Percentiles rank a stretch among this genome's conserved stretches.
phyloP scores from a whole-genome alignment of 331 rosid genomes.

The Acacia pycnantha region DNA sequence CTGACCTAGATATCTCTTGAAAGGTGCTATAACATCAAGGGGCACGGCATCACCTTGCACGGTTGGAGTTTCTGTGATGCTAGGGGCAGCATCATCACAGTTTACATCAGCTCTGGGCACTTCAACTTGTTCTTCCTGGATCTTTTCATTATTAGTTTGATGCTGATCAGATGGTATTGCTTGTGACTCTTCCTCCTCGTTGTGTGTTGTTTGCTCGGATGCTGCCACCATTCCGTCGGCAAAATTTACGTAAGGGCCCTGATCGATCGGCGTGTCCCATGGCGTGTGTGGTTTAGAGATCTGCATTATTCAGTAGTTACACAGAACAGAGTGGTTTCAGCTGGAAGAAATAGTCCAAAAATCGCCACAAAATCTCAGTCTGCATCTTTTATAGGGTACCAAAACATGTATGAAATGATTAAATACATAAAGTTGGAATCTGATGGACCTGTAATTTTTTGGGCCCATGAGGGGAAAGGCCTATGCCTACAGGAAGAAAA shows the following conservation, averaged over 20 bases:
- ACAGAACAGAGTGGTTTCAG: slow-evolving; percentile 31
- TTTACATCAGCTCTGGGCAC: slow-evolving; percentile 25
- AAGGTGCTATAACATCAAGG: slow-evolving; percentile 34
- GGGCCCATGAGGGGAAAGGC: neutral
- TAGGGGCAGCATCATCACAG: slow-evolving; percentile 11
- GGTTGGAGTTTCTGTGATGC: slow-evolving; percentile 20
- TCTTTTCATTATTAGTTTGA: slow-evolving; percentile 17
- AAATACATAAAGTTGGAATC: neutral
- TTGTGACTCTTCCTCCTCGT: slow-evolving; percentile 36
- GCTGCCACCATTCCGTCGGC: slow-evolving; percentile 88
- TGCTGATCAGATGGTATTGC: slow-evolving; percentile 25
- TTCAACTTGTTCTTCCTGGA: slow-evolving; percentile 22
- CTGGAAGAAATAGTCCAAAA: slow-evolving; percentile 14
- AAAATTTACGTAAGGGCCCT: slow-evolving; percentile 78
- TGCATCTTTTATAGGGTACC: slow-evolving; percentile 6
- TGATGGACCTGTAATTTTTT: neutral
- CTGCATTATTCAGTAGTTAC: slow-evolving; percentile 37
- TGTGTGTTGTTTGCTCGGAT: slow-evolving; percentile 39
- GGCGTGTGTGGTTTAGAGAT: slow-evolving; percentile 38
- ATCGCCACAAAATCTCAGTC: neutral
- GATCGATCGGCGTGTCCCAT: slow-evolving; percentile 59
- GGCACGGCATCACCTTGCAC: slow-evolving; percentile 27
- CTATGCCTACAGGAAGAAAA: neutral
- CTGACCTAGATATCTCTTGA: slow-evolving; percentile 54
- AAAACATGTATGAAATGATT: neutral